These are phyloP conservation scores for Hyaloperonospora brassicae DNA, from an alignment of 352 stramenopile species.

Conservation along the genomic window DNA sequence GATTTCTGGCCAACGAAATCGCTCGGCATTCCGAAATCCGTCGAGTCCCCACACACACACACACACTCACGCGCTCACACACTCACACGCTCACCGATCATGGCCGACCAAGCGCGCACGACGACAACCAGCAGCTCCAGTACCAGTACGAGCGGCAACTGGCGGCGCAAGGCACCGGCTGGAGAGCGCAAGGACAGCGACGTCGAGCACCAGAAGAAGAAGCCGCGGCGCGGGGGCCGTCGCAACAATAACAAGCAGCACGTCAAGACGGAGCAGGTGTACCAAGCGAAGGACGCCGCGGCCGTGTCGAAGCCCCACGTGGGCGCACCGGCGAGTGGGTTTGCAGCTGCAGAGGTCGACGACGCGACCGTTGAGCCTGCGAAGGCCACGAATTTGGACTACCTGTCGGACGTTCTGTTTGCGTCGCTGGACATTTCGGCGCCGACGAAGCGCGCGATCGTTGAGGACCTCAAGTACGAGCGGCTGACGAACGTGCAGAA, in stretches of 20 bases:
- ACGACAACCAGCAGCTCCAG: conserved; percentile 12
- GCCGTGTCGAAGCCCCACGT: conserved; percentile 1
- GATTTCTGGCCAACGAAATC: too few species aligned
- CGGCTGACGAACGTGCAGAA: too few species aligned
- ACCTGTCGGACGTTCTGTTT: conserved; percentile 54
- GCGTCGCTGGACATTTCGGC: conserved; percentile 69
- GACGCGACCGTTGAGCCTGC: background rate
- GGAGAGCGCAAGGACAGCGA: conserved; percentile 34
- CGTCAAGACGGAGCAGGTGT: conserved; percentile 1
- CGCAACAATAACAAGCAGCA: conserved; percentile 25
- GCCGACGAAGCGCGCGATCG: conserved; percentile 1
- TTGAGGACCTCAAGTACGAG: too few species aligned
- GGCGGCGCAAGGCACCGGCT: conserved; percentile 27
- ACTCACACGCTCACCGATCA: conserved; percentile 6
- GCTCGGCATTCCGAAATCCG: background rate
- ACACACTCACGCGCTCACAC: background rate
- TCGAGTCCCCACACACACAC: background rate
- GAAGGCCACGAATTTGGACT: conserved; percentile 31
- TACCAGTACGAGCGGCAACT: conserved; percentile 17
- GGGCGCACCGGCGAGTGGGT: background rate
- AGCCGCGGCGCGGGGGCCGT: conserved; percentile 35
- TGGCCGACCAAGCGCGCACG: conserved; percentile 15
- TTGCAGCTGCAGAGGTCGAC: background rate
- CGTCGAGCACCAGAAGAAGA: conserved; percentile 50
- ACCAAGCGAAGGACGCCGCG: conserved; percentile 4